A percentile compares a stretch with the other conserved stretches of the same genome.
These are phyloP conservation scores for Chaetomiaceae sp. DNA, from an alignment of 2,329 filamentous ascomycete species.

Conservation along the genomic window DNA sequence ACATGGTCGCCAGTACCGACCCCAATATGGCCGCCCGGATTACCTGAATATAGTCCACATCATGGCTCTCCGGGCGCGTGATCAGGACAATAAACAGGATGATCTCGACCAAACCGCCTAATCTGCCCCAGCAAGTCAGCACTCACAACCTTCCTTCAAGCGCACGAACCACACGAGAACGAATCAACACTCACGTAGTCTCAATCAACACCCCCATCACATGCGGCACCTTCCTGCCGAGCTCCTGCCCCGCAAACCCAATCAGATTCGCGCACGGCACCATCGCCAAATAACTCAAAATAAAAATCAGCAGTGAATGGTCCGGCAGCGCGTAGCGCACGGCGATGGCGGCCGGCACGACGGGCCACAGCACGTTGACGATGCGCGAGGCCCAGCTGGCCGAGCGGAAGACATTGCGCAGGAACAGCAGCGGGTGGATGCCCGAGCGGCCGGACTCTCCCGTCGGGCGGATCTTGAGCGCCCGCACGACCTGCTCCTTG, in stretches of 20 bases:
- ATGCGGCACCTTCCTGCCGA: slow-evolving; percentile 69
- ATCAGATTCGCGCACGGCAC: slow-evolving; percentile 69
- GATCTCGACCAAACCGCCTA: slow-evolving; percentile 74
- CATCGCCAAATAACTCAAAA: slow-evolving; percentile 70
- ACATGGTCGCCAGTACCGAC: slow-evolving; percentile 73
- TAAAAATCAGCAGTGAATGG: slow-evolving; percentile 58
- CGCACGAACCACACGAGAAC: not conserved
- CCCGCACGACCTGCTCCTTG: slow-evolving; percentile 1
- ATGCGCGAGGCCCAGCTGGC: slow-evolving; percentile 56
- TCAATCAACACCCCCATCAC: slow-evolving; percentile 59
- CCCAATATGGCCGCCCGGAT: slow-evolving; percentile 80
- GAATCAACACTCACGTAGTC: slow-evolving; percentile 42
- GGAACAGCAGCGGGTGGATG: slow-evolving; percentile 57
- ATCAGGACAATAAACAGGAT: slow-evolving; percentile 76
- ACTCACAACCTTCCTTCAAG: not conserved
- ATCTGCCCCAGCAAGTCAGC: slow-evolving; percentile 12
- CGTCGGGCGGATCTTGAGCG: slow-evolving; percentile 29
- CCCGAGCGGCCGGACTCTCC: slow-evolving; percentile 66
- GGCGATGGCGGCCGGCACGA: slow-evolving; percentile 66
- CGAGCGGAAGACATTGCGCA: slow-evolving; percentile 58
- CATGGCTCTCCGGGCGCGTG: slow-evolving; percentile 12
- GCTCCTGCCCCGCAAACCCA: slow-evolving; percentile 66
- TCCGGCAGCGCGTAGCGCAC: slow-evolving; percentile 39
- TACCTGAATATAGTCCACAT: slow-evolving; percentile 52
- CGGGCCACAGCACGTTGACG: slow-evolving; percentile 69